Conservation (phyloP, 371 early-diverging fungal species). For the Gilbertella persicaria region DNA sequence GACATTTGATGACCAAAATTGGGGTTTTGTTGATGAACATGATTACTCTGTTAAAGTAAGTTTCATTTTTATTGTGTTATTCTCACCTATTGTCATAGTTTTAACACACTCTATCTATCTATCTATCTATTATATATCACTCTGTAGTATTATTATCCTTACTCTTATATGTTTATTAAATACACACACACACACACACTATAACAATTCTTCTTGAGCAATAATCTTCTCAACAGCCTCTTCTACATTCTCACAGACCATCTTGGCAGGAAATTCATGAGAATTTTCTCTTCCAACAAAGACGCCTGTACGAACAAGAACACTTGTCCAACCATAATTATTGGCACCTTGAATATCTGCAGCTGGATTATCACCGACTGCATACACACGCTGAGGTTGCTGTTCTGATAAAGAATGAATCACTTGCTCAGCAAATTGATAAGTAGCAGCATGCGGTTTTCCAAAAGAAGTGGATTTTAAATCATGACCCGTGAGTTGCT, state of each 20-base stretch:
- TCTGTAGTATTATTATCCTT: too few species aligned
- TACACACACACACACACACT: too few species aligned
- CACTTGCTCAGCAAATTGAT: constrained; percentile 67
- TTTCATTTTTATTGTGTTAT: too few species aligned
- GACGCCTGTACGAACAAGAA: constrained; percentile 85
- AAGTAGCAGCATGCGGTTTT: constrained; percentile 80
- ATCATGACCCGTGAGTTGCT: constrained; percentile 34
- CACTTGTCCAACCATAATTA: constrained; percentile 76
- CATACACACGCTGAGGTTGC: constrained; percentile 52
- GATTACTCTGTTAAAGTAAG: background rate
- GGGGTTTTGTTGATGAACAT: background rate
- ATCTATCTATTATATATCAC: too few species aligned
- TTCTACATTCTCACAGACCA: constrained; percentile 71
- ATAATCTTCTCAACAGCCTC: constrained; percentile 71
- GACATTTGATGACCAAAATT: background rate
- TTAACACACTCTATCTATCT: too few species aligned
- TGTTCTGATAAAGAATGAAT: constrained; percentile 34
- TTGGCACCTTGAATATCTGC: constrained; percentile 85
- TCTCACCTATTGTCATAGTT: too few species aligned
- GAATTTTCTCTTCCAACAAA: constrained; percentile 61
- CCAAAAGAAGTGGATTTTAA: constrained; percentile 77
- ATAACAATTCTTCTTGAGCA: constrained; percentile 25
- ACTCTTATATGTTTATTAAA: too few species aligned
- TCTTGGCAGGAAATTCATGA: constrained; percentile 58
- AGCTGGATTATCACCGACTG: constrained; percentile 79